Percentiles rank a stretch among this genome's conserved stretches.
Conservation (phyloP, 352 stramenopile genomes). For the Globisporangium spiculum region DNA sequence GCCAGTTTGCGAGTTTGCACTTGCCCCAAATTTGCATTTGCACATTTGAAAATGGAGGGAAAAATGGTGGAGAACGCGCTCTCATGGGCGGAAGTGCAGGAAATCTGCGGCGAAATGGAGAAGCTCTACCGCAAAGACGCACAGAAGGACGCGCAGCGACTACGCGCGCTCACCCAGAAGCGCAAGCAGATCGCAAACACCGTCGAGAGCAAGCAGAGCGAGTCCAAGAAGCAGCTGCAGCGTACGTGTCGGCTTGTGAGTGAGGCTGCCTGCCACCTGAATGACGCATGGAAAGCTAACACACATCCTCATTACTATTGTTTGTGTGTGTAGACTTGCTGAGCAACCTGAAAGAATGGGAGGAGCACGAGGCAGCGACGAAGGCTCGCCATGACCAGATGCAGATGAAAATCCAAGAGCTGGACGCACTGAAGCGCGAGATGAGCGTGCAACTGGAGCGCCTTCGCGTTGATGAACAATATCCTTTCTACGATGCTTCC, state of each 20-base stretch:
- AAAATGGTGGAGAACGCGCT: conserved; percentile 26
- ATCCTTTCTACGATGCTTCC: conserved; percentile 27
- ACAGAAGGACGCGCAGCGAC: conserved; percentile 47
- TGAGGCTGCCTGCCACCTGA: not conserved
- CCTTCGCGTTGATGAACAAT: conserved; percentile 68
- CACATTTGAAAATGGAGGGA: conserved; percentile 29
- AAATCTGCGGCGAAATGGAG: conserved; percentile 67
- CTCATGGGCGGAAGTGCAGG: conserved; percentile 63
- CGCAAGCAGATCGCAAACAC: conserved; percentile 55
- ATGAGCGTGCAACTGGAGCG: conserved; percentile 65
- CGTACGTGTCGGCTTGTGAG: conserved; percentile 26
- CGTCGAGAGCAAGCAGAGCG: conserved; percentile 38
- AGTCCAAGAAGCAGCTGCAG: conserved; percentile 52
- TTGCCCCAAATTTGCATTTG: conserved; percentile 1
- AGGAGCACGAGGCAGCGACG: conserved; percentile 42
- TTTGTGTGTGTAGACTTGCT: conserved; percentile 37
- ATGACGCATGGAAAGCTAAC: not conserved
- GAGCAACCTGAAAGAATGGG: conserved; percentile 62
- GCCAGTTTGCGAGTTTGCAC: not conserved
- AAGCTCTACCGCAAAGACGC: conserved; percentile 60
- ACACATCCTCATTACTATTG: not conserved
- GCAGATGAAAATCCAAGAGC: conserved; percentile 51
- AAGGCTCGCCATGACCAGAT: conserved; percentile 55
- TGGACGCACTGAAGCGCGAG: conserved; percentile 63
- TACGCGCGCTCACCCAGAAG: conserved; percentile 55